These are phyloP conservation scores for Pseudogymnoascus sp. DNA, from an alignment of 2,329 filamentous ascomycete species.

Conservation along the genomic window DNA sequence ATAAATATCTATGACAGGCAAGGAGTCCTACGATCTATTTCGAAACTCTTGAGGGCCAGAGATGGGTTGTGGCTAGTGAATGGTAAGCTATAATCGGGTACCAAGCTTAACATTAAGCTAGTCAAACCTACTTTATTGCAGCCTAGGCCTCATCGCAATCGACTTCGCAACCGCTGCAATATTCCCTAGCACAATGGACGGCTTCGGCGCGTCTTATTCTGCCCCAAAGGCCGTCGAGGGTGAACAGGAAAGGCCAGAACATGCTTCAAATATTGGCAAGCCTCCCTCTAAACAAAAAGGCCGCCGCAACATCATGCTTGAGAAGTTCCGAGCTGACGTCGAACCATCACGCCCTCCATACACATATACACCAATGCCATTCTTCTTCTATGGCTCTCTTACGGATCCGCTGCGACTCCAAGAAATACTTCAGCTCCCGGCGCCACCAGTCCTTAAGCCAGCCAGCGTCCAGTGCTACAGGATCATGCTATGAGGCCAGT, in stretches of 20 bases:
- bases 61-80: neutral
- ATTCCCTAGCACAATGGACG: slow-evolving; percentile 5
- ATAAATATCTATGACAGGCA: neutral
- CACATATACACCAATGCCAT: slow-evolving; percentile 14
- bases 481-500: slow-evolving; percentile 17
- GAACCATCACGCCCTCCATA: slow-evolving; percentile 13
- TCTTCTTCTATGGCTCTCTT: slow-evolving; percentile 18
- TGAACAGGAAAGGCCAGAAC: slow-evolving; percentile 5
- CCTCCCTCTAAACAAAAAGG: slow-evolving; percentile 8
- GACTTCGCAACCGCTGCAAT: too few species aligned
- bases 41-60: neutral
- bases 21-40: neutral
- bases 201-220: slow-evolving; percentile 8
- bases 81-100: neutral
- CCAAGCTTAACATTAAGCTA: neutral
- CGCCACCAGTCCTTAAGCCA: slow-evolving; percentile 16
- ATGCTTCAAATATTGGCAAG: slow-evolving; percentile 10
- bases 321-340: slow-evolving; percentile 14
- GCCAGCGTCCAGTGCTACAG: slow-evolving; percentile 15
- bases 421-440: slow-evolving; percentile 15
- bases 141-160: too few species aligned
- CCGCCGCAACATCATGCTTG: slow-evolving; percentile 16
- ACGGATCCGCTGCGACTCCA: slow-evolving; percentile 16
- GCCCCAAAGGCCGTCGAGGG: neutral
- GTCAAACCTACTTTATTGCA: neutral